Evolutionary conservation across 106 monocot species (phyloP).

Genomic region (Platanthera zijinensis): DNA sequence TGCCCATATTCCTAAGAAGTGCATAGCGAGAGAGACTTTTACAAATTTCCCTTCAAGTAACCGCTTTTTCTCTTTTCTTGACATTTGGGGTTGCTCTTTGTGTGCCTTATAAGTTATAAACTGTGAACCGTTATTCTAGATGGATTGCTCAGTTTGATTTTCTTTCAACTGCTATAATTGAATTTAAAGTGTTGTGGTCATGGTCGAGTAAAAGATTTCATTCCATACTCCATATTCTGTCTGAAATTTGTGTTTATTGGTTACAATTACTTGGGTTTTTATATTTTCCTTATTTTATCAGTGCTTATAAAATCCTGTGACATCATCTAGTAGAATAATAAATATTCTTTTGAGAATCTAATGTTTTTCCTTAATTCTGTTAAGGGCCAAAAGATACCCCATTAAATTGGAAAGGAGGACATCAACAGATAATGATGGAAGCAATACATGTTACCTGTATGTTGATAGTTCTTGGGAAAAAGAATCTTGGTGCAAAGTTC

Average conservation of each 20-base stretch:
- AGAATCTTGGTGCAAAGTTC: conserved; percentile 97
- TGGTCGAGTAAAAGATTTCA: background rate
- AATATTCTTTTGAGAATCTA: conserved; percentile 1
- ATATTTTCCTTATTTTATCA: too few species aligned
- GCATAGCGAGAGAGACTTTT: background rate
- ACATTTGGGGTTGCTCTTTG: background rate
- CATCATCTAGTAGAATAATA: background rate
- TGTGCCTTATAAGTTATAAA: background rate
- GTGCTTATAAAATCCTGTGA: background rate
- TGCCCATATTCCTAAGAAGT: background rate
- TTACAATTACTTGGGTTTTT: background rate
- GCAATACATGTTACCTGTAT: conserved; percentile 56
- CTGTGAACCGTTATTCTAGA: background rate
- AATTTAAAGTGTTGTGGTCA: background rate
- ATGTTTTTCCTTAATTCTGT: conserved; percentile 3
- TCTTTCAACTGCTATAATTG: background rate
- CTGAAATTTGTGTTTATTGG: background rate
- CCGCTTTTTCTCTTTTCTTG: background rate
- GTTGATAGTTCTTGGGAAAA: conserved; percentile 91
- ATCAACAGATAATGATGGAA: conserved; percentile 51
- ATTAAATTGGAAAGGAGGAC: conserved; percentile 72
- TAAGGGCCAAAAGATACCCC: conserved; percentile 89
- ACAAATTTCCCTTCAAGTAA: background rate
- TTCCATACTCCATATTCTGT: background rate
- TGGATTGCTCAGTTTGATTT: background rate